These are phyloP conservation scores for Termitomyces sp. DNA, from an alignment of 768 basidiomycete species.

Conservation along the genomic window DNA sequence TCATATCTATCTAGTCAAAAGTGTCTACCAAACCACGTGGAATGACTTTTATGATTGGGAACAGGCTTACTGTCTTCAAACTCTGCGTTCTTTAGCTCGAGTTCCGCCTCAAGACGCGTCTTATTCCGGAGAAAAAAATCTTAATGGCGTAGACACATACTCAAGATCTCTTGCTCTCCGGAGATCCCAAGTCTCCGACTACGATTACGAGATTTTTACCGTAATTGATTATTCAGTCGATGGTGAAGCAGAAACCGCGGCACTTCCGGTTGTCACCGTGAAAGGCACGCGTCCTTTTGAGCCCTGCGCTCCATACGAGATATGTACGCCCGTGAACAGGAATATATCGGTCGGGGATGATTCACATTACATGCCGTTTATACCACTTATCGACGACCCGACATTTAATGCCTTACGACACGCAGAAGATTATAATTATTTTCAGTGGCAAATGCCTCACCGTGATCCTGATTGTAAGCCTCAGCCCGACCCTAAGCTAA, in stretches of 20 bases:
- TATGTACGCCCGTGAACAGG: conserved; percentile 46
- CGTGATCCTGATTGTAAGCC: conserved; percentile 36
- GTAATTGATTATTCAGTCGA: conserved; percentile 11
- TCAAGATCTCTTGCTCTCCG: background rate
- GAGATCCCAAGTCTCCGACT: background rate
- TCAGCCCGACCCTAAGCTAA: background rate
- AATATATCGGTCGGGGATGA: conserved; percentile 59
- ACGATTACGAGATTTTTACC: conserved; percentile 14
- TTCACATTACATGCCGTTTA: conserved; percentile 50
- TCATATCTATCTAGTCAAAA: conserved; percentile 8
- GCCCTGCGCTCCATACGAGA: conserved; percentile 46
- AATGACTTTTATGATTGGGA: conserved; percentile 23
- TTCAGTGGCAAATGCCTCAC: conserved; percentile 46
- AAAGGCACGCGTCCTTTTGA: conserved; percentile 14
- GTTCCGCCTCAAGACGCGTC: background rate
- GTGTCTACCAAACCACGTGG: conserved; percentile 17
- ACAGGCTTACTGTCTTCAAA: conserved; percentile 16
- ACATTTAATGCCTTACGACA: conserved; percentile 42
- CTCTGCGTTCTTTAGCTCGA: conserved; percentile 17
- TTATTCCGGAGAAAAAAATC: background rate
- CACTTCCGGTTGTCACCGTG: conserved; percentile 10
- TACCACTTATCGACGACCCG: conserved; percentile 63
- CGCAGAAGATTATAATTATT: conserved; percentile 35
- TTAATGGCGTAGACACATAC: background rate
- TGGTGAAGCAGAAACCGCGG: conserved; percentile 4